Percentiles rank a stretch among this genome's conserved stretches.
Conservation (phyloP, 805 yeast species). For the Kazachstania bromeliacearum region DNA sequence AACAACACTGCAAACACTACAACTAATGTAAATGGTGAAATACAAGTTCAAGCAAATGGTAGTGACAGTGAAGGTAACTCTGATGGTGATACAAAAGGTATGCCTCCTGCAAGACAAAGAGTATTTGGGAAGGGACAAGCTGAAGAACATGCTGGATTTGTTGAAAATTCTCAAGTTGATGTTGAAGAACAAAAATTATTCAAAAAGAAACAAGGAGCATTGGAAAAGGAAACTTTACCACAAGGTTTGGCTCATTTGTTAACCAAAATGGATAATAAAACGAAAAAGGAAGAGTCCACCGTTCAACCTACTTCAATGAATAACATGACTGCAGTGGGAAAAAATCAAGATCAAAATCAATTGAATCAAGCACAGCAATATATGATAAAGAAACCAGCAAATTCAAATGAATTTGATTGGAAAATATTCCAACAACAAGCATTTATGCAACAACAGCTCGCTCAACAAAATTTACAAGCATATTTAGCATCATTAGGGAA, state of each 20-base stretch:
- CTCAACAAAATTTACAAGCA: slow-evolving; percentile 28
- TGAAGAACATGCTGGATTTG: slow-evolving; percentile 28
- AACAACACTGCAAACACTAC: background rate
- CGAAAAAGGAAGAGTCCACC: slow-evolving; percentile 16
- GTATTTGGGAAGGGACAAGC: slow-evolving; percentile 29
- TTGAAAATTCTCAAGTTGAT: slow-evolving; percentile 32
- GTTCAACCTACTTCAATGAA: background rate
- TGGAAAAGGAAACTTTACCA: slow-evolving; percentile 45
- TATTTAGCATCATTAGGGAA: slow-evolving; percentile 20
- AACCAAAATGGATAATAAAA: slow-evolving; percentile 31
- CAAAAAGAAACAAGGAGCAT: slow-evolving; percentile 39
- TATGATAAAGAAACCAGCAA: slow-evolving; percentile 26
- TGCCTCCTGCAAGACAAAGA: slow-evolving; percentile 53
- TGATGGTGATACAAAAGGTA: slow-evolving; percentile 32
- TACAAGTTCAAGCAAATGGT: background rate
- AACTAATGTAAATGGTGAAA: background rate
- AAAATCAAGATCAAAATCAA: slow-evolving; percentile 1
- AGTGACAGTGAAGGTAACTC: background rate
- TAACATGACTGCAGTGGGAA: too few species aligned
- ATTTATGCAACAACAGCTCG: slow-evolving; percentile 26
- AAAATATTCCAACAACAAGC: slow-evolving; percentile 27
- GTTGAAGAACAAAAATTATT: slow-evolving; percentile 40
- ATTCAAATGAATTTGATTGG: slow-evolving; percentile 27
- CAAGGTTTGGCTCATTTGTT: slow-evolving; percentile 43
- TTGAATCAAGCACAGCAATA: too few species aligned